Evolutionary conservation across 768 basidiomycete genomes (phyloP).

Genomic region (Tricholoma furcatifolium): DNA sequence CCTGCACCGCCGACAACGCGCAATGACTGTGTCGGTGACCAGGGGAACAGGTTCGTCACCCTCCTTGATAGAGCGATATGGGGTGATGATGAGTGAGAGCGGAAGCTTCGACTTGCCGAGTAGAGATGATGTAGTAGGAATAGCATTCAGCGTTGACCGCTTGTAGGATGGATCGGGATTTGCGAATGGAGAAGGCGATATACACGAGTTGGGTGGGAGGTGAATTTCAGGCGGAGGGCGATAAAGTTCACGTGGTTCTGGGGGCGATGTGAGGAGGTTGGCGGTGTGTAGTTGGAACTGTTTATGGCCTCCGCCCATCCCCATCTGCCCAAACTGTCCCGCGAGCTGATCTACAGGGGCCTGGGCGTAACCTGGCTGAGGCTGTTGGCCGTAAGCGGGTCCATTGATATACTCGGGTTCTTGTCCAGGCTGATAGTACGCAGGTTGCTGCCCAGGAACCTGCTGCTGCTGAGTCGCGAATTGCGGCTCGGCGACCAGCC

Average conservation of each 20-base stretch:
- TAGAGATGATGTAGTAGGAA: constrained; percentile 87
- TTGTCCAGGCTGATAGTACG: constrained; percentile 42
- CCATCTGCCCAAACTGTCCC: constrained; percentile 90
- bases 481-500: constrained; percentile 67
- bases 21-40: constrained; percentile 91
- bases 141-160: constrained; percentile 86
- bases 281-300: constrained; percentile 79
- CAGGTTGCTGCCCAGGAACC: constrained; percentile 27
- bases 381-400: constrained; percentile 36
- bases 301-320: constrained; percentile 66
- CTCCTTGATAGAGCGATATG: constrained; percentile 82
- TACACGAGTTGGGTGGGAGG: constrained; percentile 79
- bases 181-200: constrained; percentile 74
- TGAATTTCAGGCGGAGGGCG: constrained; percentile 86
- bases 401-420: constrained; percentile 49
- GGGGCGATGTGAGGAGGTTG: constrained; percentile 90
- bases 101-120: constrained; percentile 90
- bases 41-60: constrained; percentile 87
- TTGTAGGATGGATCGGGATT: constrained; percentile 92
- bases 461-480: constrained; percentile 63
- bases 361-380: constrained; percentile 42
- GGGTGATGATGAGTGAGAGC: constrained; percentile 84
- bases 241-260: constrained; percentile 83
- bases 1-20: constrained; percentile 92
- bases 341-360: constrained; percentile 63